Conservation (phyloP, 2,329 filamentous ascomycete species). For the Ophiostoma angusticollis region DNA sequence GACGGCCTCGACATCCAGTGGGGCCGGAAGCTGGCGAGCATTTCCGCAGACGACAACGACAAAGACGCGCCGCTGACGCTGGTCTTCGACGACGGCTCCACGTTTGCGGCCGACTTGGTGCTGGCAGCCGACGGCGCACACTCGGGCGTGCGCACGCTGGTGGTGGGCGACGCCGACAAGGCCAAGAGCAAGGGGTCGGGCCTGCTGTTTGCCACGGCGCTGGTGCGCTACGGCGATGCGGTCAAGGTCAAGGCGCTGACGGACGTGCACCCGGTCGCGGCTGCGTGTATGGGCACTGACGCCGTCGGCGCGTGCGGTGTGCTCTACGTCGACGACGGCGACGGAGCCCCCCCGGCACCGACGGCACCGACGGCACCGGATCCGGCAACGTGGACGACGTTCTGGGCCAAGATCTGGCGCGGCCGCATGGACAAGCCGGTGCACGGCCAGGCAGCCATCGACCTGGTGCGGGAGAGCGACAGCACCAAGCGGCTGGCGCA, state of each 20-base stretch:
- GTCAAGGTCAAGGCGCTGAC: conserved; percentile 18
- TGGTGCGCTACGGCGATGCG: conserved; percentile 18
- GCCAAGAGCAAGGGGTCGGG: conserved; percentile 18
- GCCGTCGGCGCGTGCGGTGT: conserved; percentile 20
- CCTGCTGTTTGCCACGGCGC: conserved; percentile 19
- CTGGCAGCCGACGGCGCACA: conserved; percentile 22
- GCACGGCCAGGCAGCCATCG: conserved; percentile 24
- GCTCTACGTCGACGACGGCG: conserved; percentile 9
- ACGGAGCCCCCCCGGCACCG: neutral
- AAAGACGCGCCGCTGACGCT: conserved; percentile 12
- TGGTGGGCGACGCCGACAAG: conserved; percentile 18
- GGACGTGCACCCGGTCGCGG: conserved; percentile 20
- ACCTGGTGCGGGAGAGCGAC: conserved; percentile 18
- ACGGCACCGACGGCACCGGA: conserved; percentile 12
- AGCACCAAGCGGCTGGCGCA: conserved; percentile 17
- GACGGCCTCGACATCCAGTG: conserved; percentile 22
- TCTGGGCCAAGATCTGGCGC: conserved; percentile 25
- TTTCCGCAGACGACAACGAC: neutral
- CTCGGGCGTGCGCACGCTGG: conserved; percentile 20
- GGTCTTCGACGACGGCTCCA: conserved; percentile 18
- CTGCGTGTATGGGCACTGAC: conserved; percentile 19
- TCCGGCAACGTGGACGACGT: conserved; percentile 20
- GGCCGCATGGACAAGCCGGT: conserved; percentile 15
- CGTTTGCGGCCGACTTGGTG: conserved; percentile 17
- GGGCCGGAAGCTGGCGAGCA: conserved; percentile 15